Percentiles rank a stretch among this genome's conserved stretches.
phyloP scores from a whole-genome alignment of 169 alveolate species.

The Cryptosporidium muris region DNA sequence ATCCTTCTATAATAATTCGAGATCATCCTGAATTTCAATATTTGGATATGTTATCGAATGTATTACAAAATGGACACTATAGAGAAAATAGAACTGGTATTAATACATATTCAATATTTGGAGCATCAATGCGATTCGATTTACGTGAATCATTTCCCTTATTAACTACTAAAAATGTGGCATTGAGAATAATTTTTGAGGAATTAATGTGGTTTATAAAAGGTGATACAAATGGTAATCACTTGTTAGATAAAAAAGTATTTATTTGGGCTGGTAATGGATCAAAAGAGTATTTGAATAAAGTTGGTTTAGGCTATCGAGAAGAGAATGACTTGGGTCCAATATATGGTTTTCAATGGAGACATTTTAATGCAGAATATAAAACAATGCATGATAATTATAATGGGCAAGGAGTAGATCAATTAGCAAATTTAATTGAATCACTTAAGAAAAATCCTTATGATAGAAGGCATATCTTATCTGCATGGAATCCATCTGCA shows the following conservation, averaged over 20 bases:
- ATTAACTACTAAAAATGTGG: slow-evolving; percentile 94
- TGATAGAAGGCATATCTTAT: slow-evolving; percentile 90
- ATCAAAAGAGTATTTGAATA: slow-evolving; percentile 93
- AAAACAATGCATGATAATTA: slow-evolving; percentile 89
- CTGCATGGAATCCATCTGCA: slow-evolving; percentile 96
- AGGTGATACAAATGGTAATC: slow-evolving; percentile 95
- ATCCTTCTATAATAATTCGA: slow-evolving; percentile 70
- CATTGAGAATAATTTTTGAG: slow-evolving; percentile 79
- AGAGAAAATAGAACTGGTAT: slow-evolving; percentile 90
- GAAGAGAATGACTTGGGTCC: slow-evolving; percentile 95
- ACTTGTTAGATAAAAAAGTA: slow-evolving; percentile 89
- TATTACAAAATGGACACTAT: slow-evolving; percentile 87
- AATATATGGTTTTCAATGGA: slow-evolving; percentile 98
- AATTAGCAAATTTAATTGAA: slow-evolving; percentile 86
- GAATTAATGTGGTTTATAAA: slow-evolving; percentile 94
- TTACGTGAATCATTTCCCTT: slow-evolving; percentile 92
- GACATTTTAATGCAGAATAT: slow-evolving; percentile 96
- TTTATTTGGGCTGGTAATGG: slow-evolving; percentile 98
- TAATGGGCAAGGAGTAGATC: slow-evolving; percentile 93
- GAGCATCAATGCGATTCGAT: slow-evolving; percentile 93
- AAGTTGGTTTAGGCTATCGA: slow-evolving; percentile 90
- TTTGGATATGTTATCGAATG: slow-evolving; percentile 88
- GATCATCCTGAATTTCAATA: slow-evolving; percentile 93
- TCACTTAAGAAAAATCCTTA: slow-evolving; percentile 91
- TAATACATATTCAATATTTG: slow-evolving; percentile 82